These are phyloP conservation scores for Talaromyces adpressus DNA, from an alignment of 495 filamentous ascomycete species.

Conservation along the genomic window DNA sequence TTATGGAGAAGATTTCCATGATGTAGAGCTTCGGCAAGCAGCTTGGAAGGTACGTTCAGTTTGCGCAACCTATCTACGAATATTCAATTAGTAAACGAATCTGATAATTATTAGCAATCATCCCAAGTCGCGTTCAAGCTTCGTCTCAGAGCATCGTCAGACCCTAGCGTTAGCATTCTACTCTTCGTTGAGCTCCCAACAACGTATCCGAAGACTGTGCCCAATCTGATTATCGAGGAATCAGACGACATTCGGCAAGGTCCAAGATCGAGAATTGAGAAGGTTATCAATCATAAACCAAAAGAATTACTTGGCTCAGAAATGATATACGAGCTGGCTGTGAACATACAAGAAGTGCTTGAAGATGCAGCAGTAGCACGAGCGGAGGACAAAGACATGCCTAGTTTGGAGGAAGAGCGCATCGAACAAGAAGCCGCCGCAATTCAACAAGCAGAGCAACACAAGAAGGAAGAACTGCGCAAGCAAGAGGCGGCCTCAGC, in stretches of 20 bases:
- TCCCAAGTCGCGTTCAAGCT: slow-evolving; percentile 75
- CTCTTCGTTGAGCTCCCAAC: slow-evolving; percentile 71
- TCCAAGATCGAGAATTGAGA: slow-evolving; percentile 59
- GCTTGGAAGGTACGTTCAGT: slow-evolving; percentile 72
- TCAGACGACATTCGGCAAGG: slow-evolving; percentile 56
- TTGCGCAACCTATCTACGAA: not conserved
- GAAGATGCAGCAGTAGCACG: slow-evolving; percentile 76
- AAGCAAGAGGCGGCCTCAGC: slow-evolving; percentile 48
- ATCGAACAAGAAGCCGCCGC: slow-evolving; percentile 58
- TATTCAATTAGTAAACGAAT: not conserved
- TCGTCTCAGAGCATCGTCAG: slow-evolving; percentile 61
- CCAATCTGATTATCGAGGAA: slow-evolving; percentile 61
- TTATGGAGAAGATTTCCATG: slow-evolving; percentile 83
- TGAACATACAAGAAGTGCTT: slow-evolving; percentile 76
- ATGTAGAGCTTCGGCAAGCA: slow-evolving; percentile 60
- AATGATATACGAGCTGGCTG: slow-evolving; percentile 86
- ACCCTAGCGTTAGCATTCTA: slow-evolving; percentile 56
- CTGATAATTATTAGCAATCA: slow-evolving; percentile 47
- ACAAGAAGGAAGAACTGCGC: slow-evolving; percentile 44
- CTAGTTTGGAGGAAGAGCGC: slow-evolving; percentile 85
- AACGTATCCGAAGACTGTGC: slow-evolving; percentile 86
- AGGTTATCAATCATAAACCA: slow-evolving; percentile 61
- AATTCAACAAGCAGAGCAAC: slow-evolving; percentile 44
- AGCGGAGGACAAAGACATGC: slow-evolving; percentile 63
- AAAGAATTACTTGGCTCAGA: slow-evolving; percentile 67